A percentile compares a stretch with the other conserved stretches of the same genome.
Conservation (phyloP, 2,329 filamentous ascomycete genomes). For the Ramularia collo-cygni region DNA sequence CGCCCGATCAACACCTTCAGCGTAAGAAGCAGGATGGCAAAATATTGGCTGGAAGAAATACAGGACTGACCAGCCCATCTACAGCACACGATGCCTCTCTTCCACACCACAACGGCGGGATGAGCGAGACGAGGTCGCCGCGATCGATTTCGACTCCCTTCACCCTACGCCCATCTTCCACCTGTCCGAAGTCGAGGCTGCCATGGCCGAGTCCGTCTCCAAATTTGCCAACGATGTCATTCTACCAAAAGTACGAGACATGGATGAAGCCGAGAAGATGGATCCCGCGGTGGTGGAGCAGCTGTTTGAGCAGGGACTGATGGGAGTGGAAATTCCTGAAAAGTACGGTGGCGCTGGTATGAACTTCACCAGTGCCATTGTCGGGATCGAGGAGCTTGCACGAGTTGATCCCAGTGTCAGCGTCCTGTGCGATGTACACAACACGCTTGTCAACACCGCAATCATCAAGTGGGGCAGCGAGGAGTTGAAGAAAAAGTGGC, state of each 20-base stretch:
- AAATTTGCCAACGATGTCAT: slow-evolving; percentile 89
- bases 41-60: background rate
- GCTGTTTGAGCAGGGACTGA: slow-evolving; percentile 93
- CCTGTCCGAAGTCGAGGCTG: slow-evolving; percentile 78
- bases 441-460: slow-evolving; percentile 93
- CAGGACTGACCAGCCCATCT: slow-evolving; percentile 1
- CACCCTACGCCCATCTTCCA: slow-evolving; percentile 89
- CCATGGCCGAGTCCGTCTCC: slow-evolving; percentile 83
- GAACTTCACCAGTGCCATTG: slow-evolving; percentile 96
- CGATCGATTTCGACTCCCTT: slow-evolving; percentile 61
- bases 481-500: slow-evolving; percentile 72
- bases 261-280: slow-evolving; percentile 97
- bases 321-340: slow-evolving; percentile 96
- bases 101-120: slow-evolving; percentile 33
- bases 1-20: slow-evolving; percentile 10
- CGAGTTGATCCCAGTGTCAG: slow-evolving; percentile 90
- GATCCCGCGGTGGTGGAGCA: slow-evolving; percentile 81
- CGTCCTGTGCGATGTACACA: slow-evolving; percentile 94
- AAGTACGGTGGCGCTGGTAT: slow-evolving; percentile 95
- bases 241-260: slow-evolving; percentile 84
- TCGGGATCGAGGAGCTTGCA: slow-evolving; percentile 94
- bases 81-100: slow-evolving; percentile 36
- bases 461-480: slow-evolving; percentile 77
- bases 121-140: too few species aligned
- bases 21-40: slow-evolving; percentile 11